phyloP scores from a whole-genome alignment of 768 basidiomycete genomes.

The Russula compacta region DNA sequence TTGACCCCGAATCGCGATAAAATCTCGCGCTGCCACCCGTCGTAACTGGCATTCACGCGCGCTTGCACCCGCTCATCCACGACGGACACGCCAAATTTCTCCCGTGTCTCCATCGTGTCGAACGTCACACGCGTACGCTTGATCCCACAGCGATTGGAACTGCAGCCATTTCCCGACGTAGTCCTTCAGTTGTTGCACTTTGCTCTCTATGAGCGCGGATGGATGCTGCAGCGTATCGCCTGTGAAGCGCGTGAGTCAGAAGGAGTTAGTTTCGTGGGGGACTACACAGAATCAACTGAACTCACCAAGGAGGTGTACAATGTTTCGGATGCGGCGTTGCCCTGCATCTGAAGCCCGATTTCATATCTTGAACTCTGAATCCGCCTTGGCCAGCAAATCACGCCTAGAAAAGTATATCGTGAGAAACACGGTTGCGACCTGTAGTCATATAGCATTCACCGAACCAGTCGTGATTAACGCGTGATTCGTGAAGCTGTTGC shows the following conservation, averaged over 20 bases:
- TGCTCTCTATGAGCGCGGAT: constrained; percentile 77
- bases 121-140: constrained; percentile 95
- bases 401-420: constrained; percentile 37
- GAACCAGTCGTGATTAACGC: constrained; percentile 85
- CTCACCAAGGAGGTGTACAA: constrained; percentile 79
- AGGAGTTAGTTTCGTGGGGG: constrained; percentile 17
- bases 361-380: constrained; percentile 97
- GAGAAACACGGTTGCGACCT: background rate
- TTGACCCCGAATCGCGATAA: constrained; percentile 86
- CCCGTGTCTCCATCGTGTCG: constrained; percentile 91
- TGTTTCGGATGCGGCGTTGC: constrained; percentile 49
- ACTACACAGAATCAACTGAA: constrained; percentile 22
- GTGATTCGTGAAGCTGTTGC: constrained; percentile 66
- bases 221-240: constrained; percentile 72
- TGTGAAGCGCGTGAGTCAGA: constrained; percentile 62
- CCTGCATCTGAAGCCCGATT: constrained; percentile 89
- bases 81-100: constrained; percentile 85
- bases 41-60: constrained; percentile 97
- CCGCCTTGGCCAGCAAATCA: constrained; percentile 77
- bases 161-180: constrained; percentile 98
- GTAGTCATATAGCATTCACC: constrained; percentile 34
- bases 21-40: constrained; percentile 95
- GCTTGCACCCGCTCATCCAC: constrained; percentile 97
- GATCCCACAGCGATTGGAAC: constrained; percentile 97
- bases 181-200: constrained; percentile 76